Evolutionary conservation across 148 eudicot genomes (phyloP).

Genomic region (Camellia sinensis): DNA sequence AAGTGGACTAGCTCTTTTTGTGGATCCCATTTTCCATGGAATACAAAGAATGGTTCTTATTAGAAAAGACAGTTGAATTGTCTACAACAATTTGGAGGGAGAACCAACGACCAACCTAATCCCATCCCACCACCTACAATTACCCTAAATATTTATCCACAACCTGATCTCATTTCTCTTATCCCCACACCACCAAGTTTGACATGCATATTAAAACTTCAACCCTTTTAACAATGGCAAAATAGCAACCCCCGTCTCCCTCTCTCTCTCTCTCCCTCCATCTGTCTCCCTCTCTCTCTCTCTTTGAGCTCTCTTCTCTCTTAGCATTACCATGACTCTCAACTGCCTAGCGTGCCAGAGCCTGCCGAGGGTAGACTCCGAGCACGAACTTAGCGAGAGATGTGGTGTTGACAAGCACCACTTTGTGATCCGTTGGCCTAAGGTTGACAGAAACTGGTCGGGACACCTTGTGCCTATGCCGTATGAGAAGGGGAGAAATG

Average conservation of each 20-base stretch:
- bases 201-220: background rate
- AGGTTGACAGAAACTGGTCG: background rate
- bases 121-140: background rate
- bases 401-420: background rate
- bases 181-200: background rate
- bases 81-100: background rate
- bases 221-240: background rate
- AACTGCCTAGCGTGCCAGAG: background rate
- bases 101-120: background rate
- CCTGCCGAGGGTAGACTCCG: background rate
- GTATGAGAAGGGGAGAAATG: background rate
- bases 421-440: background rate
- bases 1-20: constrained; percentile 1
- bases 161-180: background rate
- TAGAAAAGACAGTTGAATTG: background rate
- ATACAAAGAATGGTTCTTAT: background rate
- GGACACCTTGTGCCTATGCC: background rate
- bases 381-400: background rate
- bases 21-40: background rate
- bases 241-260: background rate
- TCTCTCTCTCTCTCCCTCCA: background rate
- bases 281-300: background rate
- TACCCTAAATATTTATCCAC: background rate
- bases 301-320: background rate
- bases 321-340: background rate